These are phyloP conservation scores for Emmonsia crescens DNA, from an alignment of 2,329 filamentous ascomycete species.

Conservation along the genomic window DNA sequence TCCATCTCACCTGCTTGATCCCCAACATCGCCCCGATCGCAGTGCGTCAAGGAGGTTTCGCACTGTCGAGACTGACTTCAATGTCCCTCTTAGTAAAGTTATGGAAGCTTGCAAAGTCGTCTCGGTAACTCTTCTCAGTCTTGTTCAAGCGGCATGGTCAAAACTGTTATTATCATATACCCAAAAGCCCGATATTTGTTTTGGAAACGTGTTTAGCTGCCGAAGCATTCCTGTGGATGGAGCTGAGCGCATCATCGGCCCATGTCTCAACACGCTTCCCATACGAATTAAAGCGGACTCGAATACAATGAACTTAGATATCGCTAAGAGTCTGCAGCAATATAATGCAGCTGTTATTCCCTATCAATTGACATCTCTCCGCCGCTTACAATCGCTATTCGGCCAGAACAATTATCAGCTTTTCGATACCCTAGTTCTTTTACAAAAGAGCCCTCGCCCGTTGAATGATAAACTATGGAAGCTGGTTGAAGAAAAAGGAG, in stretches of 20 bases:
- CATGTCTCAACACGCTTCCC: slow-evolving; percentile 86
- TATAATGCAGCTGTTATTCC: slow-evolving; percentile 52
- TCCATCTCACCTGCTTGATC: slow-evolving; percentile 27
- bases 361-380: slow-evolving; percentile 65
- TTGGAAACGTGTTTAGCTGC: slow-evolving; percentile 77
- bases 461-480: slow-evolving; percentile 43
- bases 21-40: neutral
- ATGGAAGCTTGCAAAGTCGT: slow-evolving; percentile 44
- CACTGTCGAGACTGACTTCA: slow-evolving; percentile 13
- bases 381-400: slow-evolving; percentile 53
- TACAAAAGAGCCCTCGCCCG: slow-evolving; percentile 51
- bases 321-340: slow-evolving; percentile 51
- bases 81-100: slow-evolving; percentile 24
- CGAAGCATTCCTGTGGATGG: slow-evolving; percentile 55
- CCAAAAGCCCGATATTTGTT: slow-evolving; percentile 58
- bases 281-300: slow-evolving; percentile 47
- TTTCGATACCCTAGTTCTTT: slow-evolving; percentile 70
- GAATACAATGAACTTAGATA: slow-evolving; percentile 41
- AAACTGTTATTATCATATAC: slow-evolving; percentile 50
- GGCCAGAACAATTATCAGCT: slow-evolving; percentile 42
- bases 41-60: neutral
- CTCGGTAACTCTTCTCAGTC: slow-evolving; percentile 52
- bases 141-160: slow-evolving; percentile 65
- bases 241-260: slow-evolving; percentile 65
- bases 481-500: slow-evolving; percentile 40